Conservation (phyloP, 1,139 yeast species). For the Torulaspora globosa region DNA sequence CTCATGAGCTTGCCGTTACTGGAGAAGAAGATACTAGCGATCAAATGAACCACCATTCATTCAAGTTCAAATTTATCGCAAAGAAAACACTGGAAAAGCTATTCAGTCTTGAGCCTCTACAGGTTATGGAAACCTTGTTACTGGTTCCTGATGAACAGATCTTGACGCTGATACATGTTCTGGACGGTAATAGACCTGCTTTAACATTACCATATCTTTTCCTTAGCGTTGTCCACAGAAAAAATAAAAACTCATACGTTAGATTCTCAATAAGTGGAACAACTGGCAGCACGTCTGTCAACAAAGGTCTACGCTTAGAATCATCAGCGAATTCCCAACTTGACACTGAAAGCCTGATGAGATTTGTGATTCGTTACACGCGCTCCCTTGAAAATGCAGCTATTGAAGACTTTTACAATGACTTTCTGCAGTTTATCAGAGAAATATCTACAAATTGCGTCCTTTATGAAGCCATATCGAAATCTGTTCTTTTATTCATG, state of each 20-base stretch:
- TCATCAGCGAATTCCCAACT: conserved; percentile 26
- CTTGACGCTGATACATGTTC: conserved; percentile 46
- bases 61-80: conserved; percentile 68
- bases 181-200: conserved; percentile 84
- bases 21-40: conserved; percentile 41
- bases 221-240: conserved; percentile 48
- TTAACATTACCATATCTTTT: conserved; percentile 66
- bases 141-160: conserved; percentile 28
- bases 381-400: conserved; percentile 68
- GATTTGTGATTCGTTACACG: conserved; percentile 47
- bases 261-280: conserved; percentile 22
- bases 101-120: conserved; percentile 66
- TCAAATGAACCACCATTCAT: conserved; percentile 45
- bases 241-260: conserved; percentile 35
- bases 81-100: conserved; percentile 66
- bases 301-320: conserved; percentile 29
- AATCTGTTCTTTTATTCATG: conserved; percentile 50
- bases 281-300: conserved; percentile 13
- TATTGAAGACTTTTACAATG: conserved; percentile 68
- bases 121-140: conserved; percentile 64
- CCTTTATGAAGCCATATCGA: conserved; percentile 49
- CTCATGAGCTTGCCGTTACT: conserved; percentile 60
- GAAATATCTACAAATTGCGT: conserved; percentile 50
- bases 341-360: conserved; percentile 19
- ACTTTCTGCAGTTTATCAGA: conserved; percentile 53